Conservation (phyloP, 139 green algal genomes). For the Chlorella sp. region DNA sequence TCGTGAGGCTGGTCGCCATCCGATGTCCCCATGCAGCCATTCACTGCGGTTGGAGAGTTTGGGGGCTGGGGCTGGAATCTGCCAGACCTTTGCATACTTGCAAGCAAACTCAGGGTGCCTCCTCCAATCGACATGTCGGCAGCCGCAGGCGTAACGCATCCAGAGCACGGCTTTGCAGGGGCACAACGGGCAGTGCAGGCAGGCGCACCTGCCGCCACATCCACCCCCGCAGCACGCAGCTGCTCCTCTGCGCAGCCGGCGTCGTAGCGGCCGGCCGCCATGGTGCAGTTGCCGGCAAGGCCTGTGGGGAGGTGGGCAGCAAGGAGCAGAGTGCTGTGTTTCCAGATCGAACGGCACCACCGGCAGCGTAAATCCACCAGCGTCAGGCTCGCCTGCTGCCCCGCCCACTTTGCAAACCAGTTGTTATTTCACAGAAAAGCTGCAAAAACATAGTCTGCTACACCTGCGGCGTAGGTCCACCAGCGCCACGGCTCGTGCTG, state of each 20-base stretch:
- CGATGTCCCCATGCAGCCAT: conserved; percentile 63
- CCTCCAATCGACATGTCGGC: too few species aligned
- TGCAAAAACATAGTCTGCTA: too few species aligned
- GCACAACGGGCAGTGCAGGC: too few species aligned
- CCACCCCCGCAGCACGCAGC: conserved; percentile 49
- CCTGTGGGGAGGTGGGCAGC: neutral
- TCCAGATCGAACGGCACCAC: conserved; percentile 24
- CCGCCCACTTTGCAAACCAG: too few species aligned
- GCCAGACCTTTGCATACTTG: too few species aligned
- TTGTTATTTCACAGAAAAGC: too few species aligned
- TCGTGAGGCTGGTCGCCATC: conserved; percentile 45
- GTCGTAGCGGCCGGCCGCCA: conserved; percentile 51
- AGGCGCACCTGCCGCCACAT: conserved; percentile 13
- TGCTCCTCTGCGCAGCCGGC: conserved; percentile 57
- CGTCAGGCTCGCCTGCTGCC: conserved; percentile 59
- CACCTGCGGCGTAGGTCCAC: conserved; percentile 75
- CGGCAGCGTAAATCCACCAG: conserved; percentile 78
- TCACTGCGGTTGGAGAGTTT: conserved; percentile 3
- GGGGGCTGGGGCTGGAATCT: too few species aligned
- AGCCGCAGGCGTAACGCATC: too few species aligned
- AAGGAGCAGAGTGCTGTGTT: too few species aligned
- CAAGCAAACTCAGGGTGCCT: too few species aligned
- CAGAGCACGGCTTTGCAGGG: too few species aligned
- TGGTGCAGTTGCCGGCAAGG: conserved; percentile 53
- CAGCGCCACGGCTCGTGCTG: conserved; percentile 64